Evolutionary conservation across 495 filamentous ascomycete species (phyloP).

Genomic region (Astrothelium macrocarpum): DNA sequence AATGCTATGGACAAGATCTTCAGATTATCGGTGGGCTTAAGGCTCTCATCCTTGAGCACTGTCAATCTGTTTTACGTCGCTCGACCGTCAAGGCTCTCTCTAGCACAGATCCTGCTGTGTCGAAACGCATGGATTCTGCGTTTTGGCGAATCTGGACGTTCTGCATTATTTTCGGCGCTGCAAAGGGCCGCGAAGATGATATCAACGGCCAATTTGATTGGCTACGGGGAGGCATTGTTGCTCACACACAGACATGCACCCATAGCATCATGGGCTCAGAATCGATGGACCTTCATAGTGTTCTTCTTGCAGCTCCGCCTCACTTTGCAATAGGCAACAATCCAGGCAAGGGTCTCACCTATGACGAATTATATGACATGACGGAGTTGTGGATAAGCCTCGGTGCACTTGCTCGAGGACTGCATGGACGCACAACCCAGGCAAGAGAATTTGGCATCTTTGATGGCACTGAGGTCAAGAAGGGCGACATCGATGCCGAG

Average conservation of each 20-base stretch:
- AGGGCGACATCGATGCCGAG: constrained; percentile 44
- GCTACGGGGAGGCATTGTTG: constrained; percentile 49
- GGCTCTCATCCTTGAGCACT: constrained; percentile 49
- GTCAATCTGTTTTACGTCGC: constrained; percentile 47
- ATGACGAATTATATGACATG: constrained; percentile 54
- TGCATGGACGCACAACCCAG: constrained; percentile 47
- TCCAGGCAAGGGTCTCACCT: constrained; percentile 40
- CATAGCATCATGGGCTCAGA: constrained; percentile 35
- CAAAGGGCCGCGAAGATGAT: constrained; percentile 51
- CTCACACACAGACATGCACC: constrained; percentile 34
- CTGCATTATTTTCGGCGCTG: constrained; percentile 55
- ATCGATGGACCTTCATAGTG: constrained; percentile 43
- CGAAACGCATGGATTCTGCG: constrained; percentile 52
- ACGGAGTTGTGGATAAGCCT: constrained; percentile 59
- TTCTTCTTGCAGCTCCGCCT: constrained; percentile 47
- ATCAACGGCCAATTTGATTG: constrained; percentile 56
- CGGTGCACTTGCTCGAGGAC: constrained; percentile 45
- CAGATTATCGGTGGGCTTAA: constrained; percentile 52
- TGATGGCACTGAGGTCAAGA: constrained; percentile 36
- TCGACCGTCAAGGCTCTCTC: constrained; percentile 49
- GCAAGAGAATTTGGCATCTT: constrained; percentile 50
- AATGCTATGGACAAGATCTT: constrained; percentile 47
- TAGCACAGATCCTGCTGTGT: constrained; percentile 39
- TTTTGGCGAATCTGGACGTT: constrained; percentile 65
- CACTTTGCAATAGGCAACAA: constrained; percentile 52